Evolutionary conservation across 2,329 filamentous ascomycete species (phyloP), one percentile per base, ranked within the genome.

Genomic region (Hypoxylon sp.): DNA sequence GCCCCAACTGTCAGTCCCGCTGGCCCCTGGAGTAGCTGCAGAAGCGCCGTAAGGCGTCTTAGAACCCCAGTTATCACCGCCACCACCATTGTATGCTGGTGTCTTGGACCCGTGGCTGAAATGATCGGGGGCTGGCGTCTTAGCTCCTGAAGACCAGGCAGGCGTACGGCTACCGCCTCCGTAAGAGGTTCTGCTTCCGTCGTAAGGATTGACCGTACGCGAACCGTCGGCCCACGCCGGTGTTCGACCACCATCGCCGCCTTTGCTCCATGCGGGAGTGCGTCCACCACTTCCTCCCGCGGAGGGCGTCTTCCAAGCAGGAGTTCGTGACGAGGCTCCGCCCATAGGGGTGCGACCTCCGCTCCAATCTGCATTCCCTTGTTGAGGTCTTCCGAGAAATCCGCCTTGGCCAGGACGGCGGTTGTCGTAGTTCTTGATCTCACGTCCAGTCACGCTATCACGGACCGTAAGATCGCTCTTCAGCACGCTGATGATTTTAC

Each of bases 401-500:
- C 84, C 84, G 30, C 83, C 61, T 14, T 68, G 68, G 27, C 59
- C 83, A 31, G 83, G 82, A 66, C 82, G 80, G 20, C 85, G 84
- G 60, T 82, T 82, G 56, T 82, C 81, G 64, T 88, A 88, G 64
- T 93, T 89, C 72, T 95, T 91, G 69, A 97, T 91, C n/a, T 87
- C 88, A 62, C 90, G 88, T 50, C 94, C 95, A 3, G 92, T 95
- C 61, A 91, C 81, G 69, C 88, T 92, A 84, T 99, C 95, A 80
- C 95, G 95, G 82, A 97, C 92, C 25, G 88, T 89, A n/a, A 99
- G 83, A 64, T 91, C 89, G 10, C 92, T 90, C 78, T 97, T 97
- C 20, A 90, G 88, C 37, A 98, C 89, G 6, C 91, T 94, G 69
- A 98, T 89, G 14, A 93, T 92, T 85, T 98, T 98, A 82, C 91